phyloP scores from a whole-genome alignment of 495 filamentous ascomycete genomes.

The Neurospora cerealis region DNA sequence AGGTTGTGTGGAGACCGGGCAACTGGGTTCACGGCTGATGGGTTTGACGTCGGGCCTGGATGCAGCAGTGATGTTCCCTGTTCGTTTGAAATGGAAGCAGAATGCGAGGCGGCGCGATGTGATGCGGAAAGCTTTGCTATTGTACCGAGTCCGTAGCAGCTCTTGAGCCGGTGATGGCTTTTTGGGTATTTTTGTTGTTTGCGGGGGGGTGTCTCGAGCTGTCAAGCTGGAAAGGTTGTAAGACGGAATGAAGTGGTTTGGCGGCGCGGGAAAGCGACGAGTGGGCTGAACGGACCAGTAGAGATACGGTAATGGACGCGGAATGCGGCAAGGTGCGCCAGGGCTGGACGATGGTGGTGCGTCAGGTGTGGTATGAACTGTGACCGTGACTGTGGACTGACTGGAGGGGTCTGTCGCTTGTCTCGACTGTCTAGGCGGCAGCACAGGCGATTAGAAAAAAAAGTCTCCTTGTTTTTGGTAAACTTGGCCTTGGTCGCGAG shows the following conservation, averaged over 20 bases:
- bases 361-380: not conserved
- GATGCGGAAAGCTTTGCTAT: not conserved
- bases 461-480: not conserved
- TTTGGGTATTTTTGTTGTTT: constrained; percentile 2
- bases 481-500: not conserved
- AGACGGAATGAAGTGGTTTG: constrained; percentile 17
- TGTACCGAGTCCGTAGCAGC: not conserved
- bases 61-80: constrained; percentile 2
- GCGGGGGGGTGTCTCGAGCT: constrained; percentile 6
- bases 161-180: not conserved
- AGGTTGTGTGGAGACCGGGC: constrained; percentile 15
- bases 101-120: not conserved
- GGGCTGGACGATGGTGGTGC: not conserved
- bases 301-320: not conserved
- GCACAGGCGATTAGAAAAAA: not conserved
- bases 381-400: not conserved
- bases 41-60: constrained; percentile 12
- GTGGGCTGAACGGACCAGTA: not conserved
- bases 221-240: constrained; percentile 11
- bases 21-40: constrained; percentile 4
- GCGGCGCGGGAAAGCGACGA: constrained; percentile 7
- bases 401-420: not conserved
- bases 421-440: not conserved
- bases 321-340: not conserved
- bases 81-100: not conserved